Percentiles rank a stretch among this genome's conserved stretches.
phyloP scores from a whole-genome alignment of 2,329 filamentous ascomycete species.

The Phaeosphaeriaceae sp. region DNA sequence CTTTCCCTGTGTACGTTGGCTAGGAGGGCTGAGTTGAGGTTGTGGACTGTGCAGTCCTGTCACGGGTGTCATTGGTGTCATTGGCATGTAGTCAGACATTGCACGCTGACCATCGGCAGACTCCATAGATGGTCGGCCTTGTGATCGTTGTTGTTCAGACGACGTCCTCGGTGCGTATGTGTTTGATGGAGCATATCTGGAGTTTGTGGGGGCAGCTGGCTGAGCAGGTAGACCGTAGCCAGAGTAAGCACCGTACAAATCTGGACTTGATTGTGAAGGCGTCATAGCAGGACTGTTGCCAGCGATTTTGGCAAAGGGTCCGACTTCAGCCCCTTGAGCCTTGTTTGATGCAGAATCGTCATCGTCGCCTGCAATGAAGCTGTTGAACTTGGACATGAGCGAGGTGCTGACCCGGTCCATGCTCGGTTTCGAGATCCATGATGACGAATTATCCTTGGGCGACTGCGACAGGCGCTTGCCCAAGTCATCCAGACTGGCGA shows the following conservation, averaged over 20 bases:
- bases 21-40: slow-evolving; percentile 37
- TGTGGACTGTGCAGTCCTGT: slow-evolving; percentile 40
- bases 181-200: slow-evolving; percentile 48
- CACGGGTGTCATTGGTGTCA: slow-evolving; percentile 30
- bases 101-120: slow-evolving; percentile 37
- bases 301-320: slow-evolving; percentile 82
- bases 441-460: slow-evolving; percentile 78
- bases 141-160: slow-evolving; percentile 57
- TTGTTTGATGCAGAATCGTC: slow-evolving; percentile 67
- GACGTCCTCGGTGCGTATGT: slow-evolving; percentile 57
- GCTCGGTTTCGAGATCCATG: slow-evolving; percentile 93
- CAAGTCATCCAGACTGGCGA: slow-evolving; percentile 81
- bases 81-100: slow-evolving; percentile 41
- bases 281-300: slow-evolving; percentile 62
- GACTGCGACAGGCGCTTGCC: slow-evolving; percentile 82
- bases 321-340: slow-evolving; percentile 63
- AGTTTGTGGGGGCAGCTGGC: slow-evolving; percentile 37
- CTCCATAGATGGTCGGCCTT: slow-evolving; percentile 47
- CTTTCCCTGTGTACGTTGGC: slow-evolving; percentile 32
- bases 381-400: slow-evolving; percentile 92
- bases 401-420: slow-evolving; percentile 95
- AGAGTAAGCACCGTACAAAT: slow-evolving; percentile 75
- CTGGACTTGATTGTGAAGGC: slow-evolving; percentile 70
- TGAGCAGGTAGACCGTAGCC: slow-evolving; percentile 51
- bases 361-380: slow-evolving; percentile 93